Conservation (phyloP, 257 asterid genomes). For the Vinca minor region DNA sequence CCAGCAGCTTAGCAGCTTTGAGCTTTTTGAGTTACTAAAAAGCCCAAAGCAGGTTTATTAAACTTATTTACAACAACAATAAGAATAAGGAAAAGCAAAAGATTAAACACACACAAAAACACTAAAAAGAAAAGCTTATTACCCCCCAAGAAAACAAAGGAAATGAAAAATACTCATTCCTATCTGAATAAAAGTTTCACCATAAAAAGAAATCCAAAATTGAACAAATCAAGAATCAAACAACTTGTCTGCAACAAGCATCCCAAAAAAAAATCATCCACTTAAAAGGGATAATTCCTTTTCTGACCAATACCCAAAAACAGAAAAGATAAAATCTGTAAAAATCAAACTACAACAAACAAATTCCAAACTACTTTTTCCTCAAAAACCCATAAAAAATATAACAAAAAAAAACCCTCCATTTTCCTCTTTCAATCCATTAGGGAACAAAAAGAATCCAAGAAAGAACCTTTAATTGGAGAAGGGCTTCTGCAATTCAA, state of each 20-base stretch:
- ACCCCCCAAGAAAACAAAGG: background rate
- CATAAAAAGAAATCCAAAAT: background rate
- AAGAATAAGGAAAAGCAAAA: background rate
- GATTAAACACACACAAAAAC: background rate
- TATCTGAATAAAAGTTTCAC: background rate
- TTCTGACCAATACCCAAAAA: background rate
- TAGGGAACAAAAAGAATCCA: background rate
- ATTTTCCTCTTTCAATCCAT: too few species aligned
- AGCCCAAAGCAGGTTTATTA: background rate
- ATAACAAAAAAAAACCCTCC: background rate
- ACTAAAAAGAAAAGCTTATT: too few species aligned
- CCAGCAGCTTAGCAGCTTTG: background rate
- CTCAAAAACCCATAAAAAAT: background rate
- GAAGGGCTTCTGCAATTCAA: slow-evolving; percentile 11
- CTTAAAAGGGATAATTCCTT: background rate
- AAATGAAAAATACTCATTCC: background rate
- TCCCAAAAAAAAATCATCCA: background rate
- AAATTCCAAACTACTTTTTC: background rate
- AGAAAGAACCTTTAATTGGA: slow-evolving; percentile 23
- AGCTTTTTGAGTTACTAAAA: background rate
- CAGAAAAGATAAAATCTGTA: background rate
- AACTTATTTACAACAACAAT: background rate
- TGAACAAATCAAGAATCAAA: slow-evolving; percentile 7
- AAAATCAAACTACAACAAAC: background rate
- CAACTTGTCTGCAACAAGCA: background rate